Evolutionary conservation across 2,329 filamentous ascomycete genomes (phyloP).

Genomic region (Penicillium sp.): DNA sequence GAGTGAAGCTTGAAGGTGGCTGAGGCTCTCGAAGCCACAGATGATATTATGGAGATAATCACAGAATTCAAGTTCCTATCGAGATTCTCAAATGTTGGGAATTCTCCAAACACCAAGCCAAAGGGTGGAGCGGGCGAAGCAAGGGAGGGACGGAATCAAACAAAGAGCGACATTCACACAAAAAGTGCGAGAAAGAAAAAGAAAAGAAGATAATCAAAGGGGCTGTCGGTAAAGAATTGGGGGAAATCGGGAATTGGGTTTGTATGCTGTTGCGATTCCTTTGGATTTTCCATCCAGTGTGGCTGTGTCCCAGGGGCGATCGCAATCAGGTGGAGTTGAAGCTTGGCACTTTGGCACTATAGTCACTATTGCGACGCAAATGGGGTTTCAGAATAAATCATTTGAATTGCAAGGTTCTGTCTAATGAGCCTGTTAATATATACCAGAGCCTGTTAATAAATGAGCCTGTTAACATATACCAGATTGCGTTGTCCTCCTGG

Average conservation of each 20-base stretch:
- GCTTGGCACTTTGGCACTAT: neutral
- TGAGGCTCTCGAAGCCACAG: conserved; percentile 3
- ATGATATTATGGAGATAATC: neutral
- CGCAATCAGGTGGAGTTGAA: conserved; percentile 4
- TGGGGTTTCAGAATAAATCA: neutral
- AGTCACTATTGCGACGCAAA: neutral
- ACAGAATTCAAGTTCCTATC: neutral
- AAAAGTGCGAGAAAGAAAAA: neutral
- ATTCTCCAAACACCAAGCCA: neutral
- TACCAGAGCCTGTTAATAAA: neutral
- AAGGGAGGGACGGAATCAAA: neutral
- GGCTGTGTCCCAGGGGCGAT: conserved; percentile 4
- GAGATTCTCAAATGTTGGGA: neutral
- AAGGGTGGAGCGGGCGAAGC: neutral
- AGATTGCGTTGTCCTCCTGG: neutral
- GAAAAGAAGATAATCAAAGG: neutral
- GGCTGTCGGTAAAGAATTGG: neutral
- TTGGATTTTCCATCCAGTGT: neutral
- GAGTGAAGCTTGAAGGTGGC: conserved; percentile 1
- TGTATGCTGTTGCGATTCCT: neutral
- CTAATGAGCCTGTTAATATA: neutral
- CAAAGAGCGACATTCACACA: neutral
- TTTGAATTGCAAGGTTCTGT: neutral
- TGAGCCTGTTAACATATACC: neutral
- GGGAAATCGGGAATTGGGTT: neutral